Evolutionary conservation across 164 flowering plant genomes (phyloP).

Genomic region (Vitis riparia): DNA sequence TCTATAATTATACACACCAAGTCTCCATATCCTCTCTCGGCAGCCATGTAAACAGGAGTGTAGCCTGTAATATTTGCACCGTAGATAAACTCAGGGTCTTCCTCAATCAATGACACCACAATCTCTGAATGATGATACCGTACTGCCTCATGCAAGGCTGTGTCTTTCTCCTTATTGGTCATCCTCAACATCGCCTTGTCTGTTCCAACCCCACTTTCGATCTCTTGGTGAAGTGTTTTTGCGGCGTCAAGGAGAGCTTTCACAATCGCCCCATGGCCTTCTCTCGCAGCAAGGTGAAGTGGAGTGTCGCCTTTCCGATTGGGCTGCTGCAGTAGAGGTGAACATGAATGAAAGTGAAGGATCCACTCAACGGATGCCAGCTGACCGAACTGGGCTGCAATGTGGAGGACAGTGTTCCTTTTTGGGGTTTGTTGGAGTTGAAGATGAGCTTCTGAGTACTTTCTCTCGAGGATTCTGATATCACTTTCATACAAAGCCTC

Average conservation of each 20-base stretch:
- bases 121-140: background rate
- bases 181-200: background rate
- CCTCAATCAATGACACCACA: background rate
- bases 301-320: no score
- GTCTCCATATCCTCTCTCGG: background rate
- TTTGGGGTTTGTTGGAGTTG: background rate
- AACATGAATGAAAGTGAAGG: background rate
- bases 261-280: background rate
- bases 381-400: background rate
- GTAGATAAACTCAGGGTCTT: background rate
- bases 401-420: background rate
- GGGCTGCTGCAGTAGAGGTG: background rate
- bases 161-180: background rate
- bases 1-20: no score
- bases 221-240: background rate
- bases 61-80: background rate
- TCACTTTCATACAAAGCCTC: background rate
- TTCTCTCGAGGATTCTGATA: background rate
- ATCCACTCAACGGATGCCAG: background rate
- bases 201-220: background rate
- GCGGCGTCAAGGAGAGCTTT: background rate
- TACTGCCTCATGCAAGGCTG: background rate
- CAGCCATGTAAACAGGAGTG: background rate
- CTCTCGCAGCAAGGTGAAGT: background rate
- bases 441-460: background rate